Percentiles rank a stretch among this genome's conserved stretches.
Evolutionary conservation across 192 early-diverging fungal species (phyloP).

Genomic region (Coemansia sp.): DNA sequence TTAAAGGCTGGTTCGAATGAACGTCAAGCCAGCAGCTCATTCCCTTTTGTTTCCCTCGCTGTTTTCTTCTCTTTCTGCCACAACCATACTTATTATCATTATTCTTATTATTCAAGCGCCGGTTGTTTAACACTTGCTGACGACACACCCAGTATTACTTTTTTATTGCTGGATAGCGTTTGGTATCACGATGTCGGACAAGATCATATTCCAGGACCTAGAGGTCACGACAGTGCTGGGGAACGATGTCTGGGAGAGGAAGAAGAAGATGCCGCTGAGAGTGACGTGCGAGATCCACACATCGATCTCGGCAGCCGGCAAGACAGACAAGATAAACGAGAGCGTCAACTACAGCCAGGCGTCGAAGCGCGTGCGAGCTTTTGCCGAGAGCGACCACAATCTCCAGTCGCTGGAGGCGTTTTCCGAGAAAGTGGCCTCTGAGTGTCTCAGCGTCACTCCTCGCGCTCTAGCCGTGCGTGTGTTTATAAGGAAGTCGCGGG

Average conservation of each 20-base stretch:
- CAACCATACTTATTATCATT: neutral
- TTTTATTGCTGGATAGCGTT: too few relatives aligned
- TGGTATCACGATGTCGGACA: constrained; percentile 56
- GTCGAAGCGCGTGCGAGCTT: constrained; percentile 70
- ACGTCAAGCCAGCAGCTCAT: too few relatives aligned
- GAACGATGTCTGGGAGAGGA: constrained; percentile 90
- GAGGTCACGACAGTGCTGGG: constrained; percentile 82
- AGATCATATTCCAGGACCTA: constrained; percentile 73
- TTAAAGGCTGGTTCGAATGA: too few relatives aligned
- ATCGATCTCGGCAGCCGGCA: constrained; percentile 72
- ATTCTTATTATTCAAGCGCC: neutral
- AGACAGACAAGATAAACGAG: constrained; percentile 74
- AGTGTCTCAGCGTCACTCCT: constrained; percentile 61
- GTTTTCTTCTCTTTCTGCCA: neutral
- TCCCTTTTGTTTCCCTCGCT: too few relatives aligned
- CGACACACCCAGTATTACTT: too few relatives aligned
- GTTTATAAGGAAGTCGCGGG: constrained; percentile 79
- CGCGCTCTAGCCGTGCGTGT: constrained; percentile 68
- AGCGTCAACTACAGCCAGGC: constrained; percentile 84
- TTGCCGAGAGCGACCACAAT: constrained; percentile 67
- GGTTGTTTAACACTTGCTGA: too few relatives aligned
- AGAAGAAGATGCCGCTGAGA: constrained; percentile 82
- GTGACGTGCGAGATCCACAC: constrained; percentile 76
- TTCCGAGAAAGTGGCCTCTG: constrained; percentile 64
- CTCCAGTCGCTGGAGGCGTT: constrained; percentile 74